phyloP scores from a whole-genome alignment of 2,329 filamentous ascomycete species.

The Tolypocladium cylindrosporum region DNA sequence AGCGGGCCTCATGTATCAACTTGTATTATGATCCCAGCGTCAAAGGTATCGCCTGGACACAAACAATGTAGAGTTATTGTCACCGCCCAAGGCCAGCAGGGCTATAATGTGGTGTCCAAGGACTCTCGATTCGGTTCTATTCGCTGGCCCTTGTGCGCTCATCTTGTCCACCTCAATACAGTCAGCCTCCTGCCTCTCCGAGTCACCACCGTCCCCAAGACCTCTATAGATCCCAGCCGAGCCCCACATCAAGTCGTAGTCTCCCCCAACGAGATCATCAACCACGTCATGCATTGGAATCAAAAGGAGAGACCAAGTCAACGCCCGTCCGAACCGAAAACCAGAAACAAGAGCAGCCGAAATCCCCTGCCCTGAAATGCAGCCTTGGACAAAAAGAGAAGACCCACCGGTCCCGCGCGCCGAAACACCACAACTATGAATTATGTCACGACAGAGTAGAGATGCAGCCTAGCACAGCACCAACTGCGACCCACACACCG shows the following conservation, averaged over 20 bases:
- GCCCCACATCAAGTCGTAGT: not conserved
- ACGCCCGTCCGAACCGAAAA: not conserved
- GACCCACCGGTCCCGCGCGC: not conserved
- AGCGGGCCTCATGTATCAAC: not conserved
- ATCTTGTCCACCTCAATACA: not conserved
- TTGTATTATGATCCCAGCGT: not conserved
- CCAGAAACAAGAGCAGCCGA: not conserved
- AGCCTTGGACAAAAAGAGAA: not conserved
- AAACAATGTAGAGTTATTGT: not conserved
- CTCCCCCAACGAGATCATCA: not conserved
- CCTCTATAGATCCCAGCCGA: not conserved
- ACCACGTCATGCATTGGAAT: not conserved
- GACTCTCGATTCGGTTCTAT: not conserved
- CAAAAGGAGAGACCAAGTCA: not conserved
- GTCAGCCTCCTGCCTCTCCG: not conserved
- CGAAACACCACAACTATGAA: slow-evolving; percentile 1
- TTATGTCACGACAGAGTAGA: not conserved
- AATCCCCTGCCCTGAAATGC: not conserved
- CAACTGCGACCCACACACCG: too few relatives aligned
- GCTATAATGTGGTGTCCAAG: not conserved
- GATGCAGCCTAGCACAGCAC: not conserved
- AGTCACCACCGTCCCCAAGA: not conserved
- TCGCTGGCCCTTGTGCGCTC: not conserved
- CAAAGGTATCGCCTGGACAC: not conserved
- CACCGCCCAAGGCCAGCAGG: not conserved